A percentile compares a stretch with the other conserved stretches of the same genome.
Conservation (phyloP, 345 rosid species). For the Populus alba region DNA sequence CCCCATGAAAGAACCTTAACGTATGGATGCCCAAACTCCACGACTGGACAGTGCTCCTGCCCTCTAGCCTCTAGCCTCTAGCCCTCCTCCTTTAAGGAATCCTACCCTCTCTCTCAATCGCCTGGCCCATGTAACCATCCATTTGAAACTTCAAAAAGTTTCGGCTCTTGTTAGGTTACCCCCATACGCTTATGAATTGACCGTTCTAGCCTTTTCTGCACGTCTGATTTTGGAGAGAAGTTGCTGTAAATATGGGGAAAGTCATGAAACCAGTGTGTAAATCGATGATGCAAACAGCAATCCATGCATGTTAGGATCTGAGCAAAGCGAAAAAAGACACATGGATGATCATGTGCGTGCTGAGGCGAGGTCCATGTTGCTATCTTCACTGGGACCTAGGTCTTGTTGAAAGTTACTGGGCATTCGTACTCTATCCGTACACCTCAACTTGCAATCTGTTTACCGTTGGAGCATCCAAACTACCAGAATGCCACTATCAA, state of each 20-base stretch:
- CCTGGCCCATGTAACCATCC: not conserved
- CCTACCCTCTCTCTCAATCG: not conserved
- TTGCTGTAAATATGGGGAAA: not conserved
- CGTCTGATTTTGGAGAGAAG: not conserved
- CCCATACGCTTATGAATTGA: not conserved
- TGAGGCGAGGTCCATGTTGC: conserved; percentile 17
- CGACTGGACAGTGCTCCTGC: conserved; percentile 13
- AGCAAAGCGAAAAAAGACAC: conserved; percentile 14
- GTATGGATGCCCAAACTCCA: conserved; percentile 26
- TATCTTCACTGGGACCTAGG: conserved; percentile 9
- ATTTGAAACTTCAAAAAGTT: not conserved
- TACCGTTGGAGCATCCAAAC: not conserved
- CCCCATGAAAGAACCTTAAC: not conserved
- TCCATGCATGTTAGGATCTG: not conserved
- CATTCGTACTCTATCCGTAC: conserved; percentile 30
- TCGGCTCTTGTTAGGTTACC: not conserved
- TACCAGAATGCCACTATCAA: not conserved
- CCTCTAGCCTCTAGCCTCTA: not conserved
- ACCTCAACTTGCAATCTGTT: conserved; percentile 25
- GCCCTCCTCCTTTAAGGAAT: conserved; percentile 24
- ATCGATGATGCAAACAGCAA: not conserved
- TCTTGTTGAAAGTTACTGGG: conserved; percentile 14
- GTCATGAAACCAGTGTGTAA: not conserved
- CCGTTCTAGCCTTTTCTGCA: not conserved
- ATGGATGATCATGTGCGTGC: conserved; percentile 25